phyloP scores from a whole-genome alignment of 805 yeast genomes.

The Candida sanyiensis region DNA sequence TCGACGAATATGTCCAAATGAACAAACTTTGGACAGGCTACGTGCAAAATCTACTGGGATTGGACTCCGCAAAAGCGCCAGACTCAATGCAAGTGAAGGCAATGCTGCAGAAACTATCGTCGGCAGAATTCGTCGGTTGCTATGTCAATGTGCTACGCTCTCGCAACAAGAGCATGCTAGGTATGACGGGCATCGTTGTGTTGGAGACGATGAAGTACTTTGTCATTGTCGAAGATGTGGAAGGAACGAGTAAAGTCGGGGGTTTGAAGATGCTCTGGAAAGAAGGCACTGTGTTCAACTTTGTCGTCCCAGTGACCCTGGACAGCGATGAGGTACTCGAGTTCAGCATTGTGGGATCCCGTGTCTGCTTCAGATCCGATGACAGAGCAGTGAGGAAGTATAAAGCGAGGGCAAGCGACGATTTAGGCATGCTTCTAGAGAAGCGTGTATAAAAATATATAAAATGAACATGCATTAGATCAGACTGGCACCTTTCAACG shows the following conservation, averaged over 20 bases:
- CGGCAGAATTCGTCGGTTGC: constrained; percentile 84
- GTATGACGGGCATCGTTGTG: constrained; percentile 66
- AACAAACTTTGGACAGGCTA: constrained; percentile 72
- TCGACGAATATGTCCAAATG: constrained; percentile 48
- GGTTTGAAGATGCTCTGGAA: constrained; percentile 66
- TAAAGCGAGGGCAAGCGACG: constrained; percentile 71
- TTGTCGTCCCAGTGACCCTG: constrained; percentile 35
- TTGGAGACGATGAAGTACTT: constrained; percentile 80
- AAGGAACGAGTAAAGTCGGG: constrained; percentile 38
- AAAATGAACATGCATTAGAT: background rate
- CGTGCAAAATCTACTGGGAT: constrained; percentile 48
- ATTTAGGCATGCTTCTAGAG: constrained; percentile 31
- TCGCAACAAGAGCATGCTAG: constrained; percentile 51
- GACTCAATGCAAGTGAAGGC: constrained; percentile 21
- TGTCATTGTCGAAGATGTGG: constrained; percentile 44
- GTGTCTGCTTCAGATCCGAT: constrained; percentile 67
- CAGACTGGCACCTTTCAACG: constrained; percentile 29
- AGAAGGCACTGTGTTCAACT: constrained; percentile 55
- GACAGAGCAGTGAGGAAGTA: constrained; percentile 84
- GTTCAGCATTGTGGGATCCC: constrained; percentile 71
- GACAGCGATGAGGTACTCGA: constrained; percentile 36
- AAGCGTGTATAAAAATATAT: too few species aligned
- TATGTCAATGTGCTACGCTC: constrained; percentile 50
- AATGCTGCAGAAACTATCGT: constrained; percentile 52
- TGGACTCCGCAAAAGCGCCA: constrained; percentile 12